phyloP scores from a whole-genome alignment of 2,329 filamentous ascomycete genomes.

The Colletotrichum eremochloae region DNA sequence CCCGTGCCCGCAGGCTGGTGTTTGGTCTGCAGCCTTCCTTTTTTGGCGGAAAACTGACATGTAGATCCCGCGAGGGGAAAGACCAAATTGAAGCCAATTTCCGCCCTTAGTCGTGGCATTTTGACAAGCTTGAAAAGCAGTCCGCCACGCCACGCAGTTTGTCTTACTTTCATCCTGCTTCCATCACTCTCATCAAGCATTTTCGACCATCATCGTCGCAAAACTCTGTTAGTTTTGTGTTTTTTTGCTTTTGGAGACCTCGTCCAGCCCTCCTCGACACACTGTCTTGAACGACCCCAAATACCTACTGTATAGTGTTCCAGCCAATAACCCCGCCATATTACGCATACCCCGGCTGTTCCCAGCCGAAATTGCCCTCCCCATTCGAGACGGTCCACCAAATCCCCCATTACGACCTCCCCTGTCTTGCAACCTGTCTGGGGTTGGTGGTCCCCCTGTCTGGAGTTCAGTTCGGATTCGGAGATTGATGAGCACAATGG shows the following conservation, averaged over 20 bases:
- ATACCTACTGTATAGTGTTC: conserved; percentile 30
- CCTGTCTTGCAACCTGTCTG: conserved; percentile 27
- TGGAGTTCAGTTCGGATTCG: conserved; percentile 31
- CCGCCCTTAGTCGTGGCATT: conserved; percentile 9
- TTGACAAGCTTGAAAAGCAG: conserved; percentile 5
- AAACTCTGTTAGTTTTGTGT: conserved; percentile 3
- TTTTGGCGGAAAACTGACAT: conserved; percentile 27
- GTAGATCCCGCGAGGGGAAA: conserved; percentile 25
- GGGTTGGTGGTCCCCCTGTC: conserved; percentile 28
- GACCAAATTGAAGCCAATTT: conserved; percentile 39
- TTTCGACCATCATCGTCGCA: conserved; percentile 11
- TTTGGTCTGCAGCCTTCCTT: conserved; percentile 11
- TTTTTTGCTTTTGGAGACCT: not conserved
- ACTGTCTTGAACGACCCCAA: conserved; percentile 16
- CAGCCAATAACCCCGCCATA: conserved; percentile 28
- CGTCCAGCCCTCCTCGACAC: conserved; percentile 1
- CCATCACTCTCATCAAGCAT: conserved; percentile 13
- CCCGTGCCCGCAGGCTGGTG: conserved; percentile 5
- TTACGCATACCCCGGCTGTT: conserved; percentile 34
- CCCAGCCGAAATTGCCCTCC: conserved; percentile 35
- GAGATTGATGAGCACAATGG: conserved; percentile 38
- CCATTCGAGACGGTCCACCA: conserved; percentile 25
- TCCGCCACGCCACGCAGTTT: not conserved
- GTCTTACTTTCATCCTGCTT: conserved; percentile 7
- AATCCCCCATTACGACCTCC: conserved; percentile 10